Evolutionary conservation across 2,329 filamentous ascomycete species (phyloP), one percentile per base, ranked within the genome.

Genomic region (Monilinia laxa): DNA sequence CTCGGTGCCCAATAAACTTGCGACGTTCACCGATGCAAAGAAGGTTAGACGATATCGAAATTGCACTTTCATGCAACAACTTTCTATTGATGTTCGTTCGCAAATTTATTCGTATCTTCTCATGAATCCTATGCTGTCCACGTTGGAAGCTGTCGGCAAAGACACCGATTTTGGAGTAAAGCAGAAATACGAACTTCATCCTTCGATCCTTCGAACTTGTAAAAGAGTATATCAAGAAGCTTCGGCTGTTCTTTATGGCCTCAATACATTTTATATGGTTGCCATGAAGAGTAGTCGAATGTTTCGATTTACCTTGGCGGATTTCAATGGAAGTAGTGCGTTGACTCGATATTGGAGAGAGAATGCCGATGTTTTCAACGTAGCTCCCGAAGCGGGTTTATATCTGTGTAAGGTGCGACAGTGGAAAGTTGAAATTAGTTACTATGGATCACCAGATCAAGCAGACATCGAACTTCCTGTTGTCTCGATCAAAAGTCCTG

Each of bases 31-130:
- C 40, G 18, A 16, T 12, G 18, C 25, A 25, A 47, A 12, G 16
- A n/a, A 14, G n/a, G 6, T 2, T 14, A 58, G 20, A n/a, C 25
- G 23, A 4, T 18, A n/a, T 4, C 20, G 12, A 1, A 31, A 42
- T 9, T 58, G 56, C n/a, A 25, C 40, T 1, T 58, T 58, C 9
- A 58, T 58, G 16, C 18, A 12, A 11, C 40, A 16, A 3, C 40
- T 47, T 14, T 47, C 56, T 9, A 28, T 23, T 10, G 59, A 62
- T 6, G 28, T 53, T 0, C 45, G 59, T 25, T 12, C 14, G 14
- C 45, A 62, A 18, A 62, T 62, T 4, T 62, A 53, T 28, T 11
- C 12, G 2, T 40, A 62, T 12, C 59, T 62, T 6, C 59, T 62
- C 16, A 6, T 62, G 14, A 62, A 53, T 4, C 28, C 59, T 9